Evolutionary conservation across 352 stramenopile genomes (phyloP).

Genomic region (Thalassiosira mediterranea): DNA sequence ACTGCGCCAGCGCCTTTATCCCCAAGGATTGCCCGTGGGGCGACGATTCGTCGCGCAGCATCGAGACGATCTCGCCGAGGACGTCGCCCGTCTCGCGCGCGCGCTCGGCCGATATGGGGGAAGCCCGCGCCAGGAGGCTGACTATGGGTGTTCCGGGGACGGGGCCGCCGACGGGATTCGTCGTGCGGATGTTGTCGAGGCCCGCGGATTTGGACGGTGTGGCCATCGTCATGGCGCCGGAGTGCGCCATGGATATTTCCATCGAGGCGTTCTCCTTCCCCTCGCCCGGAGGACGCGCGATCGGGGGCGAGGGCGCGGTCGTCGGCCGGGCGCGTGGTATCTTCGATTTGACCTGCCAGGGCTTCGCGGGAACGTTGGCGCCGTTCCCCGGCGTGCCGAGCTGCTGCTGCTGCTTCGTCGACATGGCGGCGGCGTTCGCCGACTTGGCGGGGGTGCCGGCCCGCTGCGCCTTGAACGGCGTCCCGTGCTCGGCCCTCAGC

Average conservation of each 20-base stretch:
- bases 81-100: slow-evolving; percentile 41
- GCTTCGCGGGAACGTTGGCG: no score
- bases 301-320: neutral
- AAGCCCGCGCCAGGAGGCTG: slow-evolving; percentile 40
- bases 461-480: slow-evolving; percentile 27
- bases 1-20: slow-evolving; percentile 55
- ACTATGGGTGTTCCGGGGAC: slow-evolving; percentile 37
- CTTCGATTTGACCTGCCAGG: no score
- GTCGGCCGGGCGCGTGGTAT: neutral
- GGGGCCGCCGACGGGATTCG: neutral
- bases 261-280: slow-evolving; percentile 30
- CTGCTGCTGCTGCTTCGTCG: slow-evolving; percentile 1
- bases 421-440: neutral
- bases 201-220: slow-evolving; percentile 3
- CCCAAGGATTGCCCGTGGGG: slow-evolving; percentile 50
- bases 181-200: slow-evolving; percentile 3
- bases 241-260: no score
- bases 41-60: slow-evolving; percentile 39
- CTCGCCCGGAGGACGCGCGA: no score
- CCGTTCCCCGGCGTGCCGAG: no score
- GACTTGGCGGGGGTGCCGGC: slow-evolving; percentile 16
- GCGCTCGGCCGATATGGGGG: slow-evolving; percentile 50
- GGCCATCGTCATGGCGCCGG: neutral
- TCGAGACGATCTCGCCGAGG: slow-evolving; percentile 42
- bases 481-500: slow-evolving; percentile 23